A percentile compares a stretch with the other conserved stretches of the same genome.
phyloP scores from a whole-genome alignment of 257 asterid species.

The Solanum tarapatanum region DNA sequence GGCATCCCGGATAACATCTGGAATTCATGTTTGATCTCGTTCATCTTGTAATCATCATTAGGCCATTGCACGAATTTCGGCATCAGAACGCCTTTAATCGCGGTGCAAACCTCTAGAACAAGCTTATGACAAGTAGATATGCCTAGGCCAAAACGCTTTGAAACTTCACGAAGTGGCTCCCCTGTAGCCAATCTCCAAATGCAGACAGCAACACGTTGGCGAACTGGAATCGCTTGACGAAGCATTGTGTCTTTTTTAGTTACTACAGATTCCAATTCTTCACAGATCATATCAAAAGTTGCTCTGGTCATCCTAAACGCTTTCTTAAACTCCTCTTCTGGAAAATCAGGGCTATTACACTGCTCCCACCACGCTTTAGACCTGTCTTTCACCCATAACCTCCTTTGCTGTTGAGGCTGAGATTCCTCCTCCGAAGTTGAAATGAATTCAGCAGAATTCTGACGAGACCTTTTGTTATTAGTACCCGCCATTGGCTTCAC shows the following conservation, averaged over 20 bases:
- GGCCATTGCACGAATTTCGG: slow-evolving; percentile 79
- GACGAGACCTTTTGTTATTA: slow-evolving; percentile 11
- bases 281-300: slow-evolving; percentile 62
- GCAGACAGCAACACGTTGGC: slow-evolving; percentile 87
- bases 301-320: slow-evolving; percentile 68
- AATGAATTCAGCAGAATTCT: slow-evolving; percentile 10
- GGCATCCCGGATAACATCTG: slow-evolving; percentile 48
- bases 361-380: slow-evolving; percentile 96
- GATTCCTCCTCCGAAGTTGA: neutral
- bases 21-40: slow-evolving; percentile 25
- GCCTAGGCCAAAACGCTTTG: slow-evolving; percentile 75
- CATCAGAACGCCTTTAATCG: slow-evolving; percentile 53
- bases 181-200: slow-evolving; percentile 91
- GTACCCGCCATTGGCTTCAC: neutral
- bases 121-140: slow-evolving; percentile 90
- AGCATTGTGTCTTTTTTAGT: slow-evolving; percentile 80
- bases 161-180: slow-evolving; percentile 80
- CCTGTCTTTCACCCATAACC: slow-evolving; percentile 72
- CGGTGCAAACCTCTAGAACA: slow-evolving; percentile 72
- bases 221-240: slow-evolving; percentile 80
- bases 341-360: slow-evolving; percentile 48
- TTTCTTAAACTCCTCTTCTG: slow-evolving; percentile 56
- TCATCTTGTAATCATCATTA: slow-evolving; percentile 21
- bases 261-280: slow-evolving; percentile 54
- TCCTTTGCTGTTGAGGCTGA: slow-evolving; percentile 20